Evolutionary conservation across 2,329 filamentous ascomycete genomes (phyloP).

Genomic region (Nigrospora sphaerica): DNA sequence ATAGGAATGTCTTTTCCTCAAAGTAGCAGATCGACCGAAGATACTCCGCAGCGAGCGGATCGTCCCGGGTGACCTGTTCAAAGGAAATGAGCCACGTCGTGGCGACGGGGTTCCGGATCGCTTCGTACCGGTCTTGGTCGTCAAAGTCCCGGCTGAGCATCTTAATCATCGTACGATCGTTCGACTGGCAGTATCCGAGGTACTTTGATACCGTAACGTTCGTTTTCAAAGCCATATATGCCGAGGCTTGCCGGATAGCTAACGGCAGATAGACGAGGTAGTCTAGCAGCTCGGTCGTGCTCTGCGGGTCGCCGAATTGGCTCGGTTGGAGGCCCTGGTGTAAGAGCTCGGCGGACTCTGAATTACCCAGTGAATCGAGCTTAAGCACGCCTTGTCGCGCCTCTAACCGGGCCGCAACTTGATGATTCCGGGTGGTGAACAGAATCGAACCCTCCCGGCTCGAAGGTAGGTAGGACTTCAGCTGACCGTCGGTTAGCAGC

Average conservation of each 20-base stretch:
- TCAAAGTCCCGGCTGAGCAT: background rate
- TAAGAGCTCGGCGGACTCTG: background rate
- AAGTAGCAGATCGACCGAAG: background rate
- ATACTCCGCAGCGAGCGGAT: background rate
- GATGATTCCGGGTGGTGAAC: constrained; percentile 1
- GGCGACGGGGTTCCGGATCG: background rate
- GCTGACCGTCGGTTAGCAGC: no score
- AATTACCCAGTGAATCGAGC: background rate
- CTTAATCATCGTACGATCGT: background rate
- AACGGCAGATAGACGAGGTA: background rate
- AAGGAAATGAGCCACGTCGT: background rate
- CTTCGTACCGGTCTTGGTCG: background rate
- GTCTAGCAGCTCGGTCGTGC: background rate
- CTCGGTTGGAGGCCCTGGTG: background rate
- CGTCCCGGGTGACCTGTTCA: constrained; percentile 3
- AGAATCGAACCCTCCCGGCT: constrained; percentile 1
- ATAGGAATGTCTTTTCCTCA: constrained; percentile 4
- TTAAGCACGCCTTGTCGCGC: no score
- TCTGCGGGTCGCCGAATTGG: background rate
- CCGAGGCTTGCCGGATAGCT: background rate
- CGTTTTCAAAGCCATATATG: background rate
- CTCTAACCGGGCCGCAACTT: background rate
- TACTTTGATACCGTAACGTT: background rate
- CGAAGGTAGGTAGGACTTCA: background rate
- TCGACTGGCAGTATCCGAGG: background rate